Evolutionary conservation across 78 protist species (phyloP).

Genomic region (Dictyostelium firmibasis): DNA sequence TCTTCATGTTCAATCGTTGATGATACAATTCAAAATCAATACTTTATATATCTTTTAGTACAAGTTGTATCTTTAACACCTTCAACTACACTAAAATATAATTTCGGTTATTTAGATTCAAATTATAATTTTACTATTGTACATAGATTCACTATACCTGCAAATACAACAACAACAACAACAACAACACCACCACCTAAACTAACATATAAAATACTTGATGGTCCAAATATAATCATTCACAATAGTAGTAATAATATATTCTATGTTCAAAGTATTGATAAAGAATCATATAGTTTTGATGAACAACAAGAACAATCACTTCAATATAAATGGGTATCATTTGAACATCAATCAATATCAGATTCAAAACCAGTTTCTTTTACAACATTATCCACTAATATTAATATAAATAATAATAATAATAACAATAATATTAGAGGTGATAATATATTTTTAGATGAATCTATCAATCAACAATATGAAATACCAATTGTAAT

Average conservation of each 20-base stretch:
- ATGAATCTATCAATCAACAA: neutral
- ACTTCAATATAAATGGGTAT: neutral
- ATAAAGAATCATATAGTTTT: neutral
- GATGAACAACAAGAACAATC: neutral
- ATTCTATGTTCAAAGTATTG: neutral
- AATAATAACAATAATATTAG: neutral
- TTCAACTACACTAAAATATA: neutral
- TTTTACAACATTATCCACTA: neutral
- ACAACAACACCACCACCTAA: neutral
- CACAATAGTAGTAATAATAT: neutral
- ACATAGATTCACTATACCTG: neutral
- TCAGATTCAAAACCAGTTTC: neutral
- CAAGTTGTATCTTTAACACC: neutral
- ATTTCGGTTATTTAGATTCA: neutral
- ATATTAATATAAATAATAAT: neutral
- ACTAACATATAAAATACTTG: neutral
- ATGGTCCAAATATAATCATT: neutral
- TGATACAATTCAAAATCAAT: neutral
- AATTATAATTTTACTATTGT: neutral
- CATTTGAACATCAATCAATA: neutral
- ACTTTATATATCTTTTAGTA: neutral
- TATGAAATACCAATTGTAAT: neutral
- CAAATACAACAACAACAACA: neutral
- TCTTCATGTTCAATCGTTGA: neutral
- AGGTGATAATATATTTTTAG: neutral